These are phyloP conservation scores for Talaromyces wortmannii DNA, from an alignment of 495 filamentous ascomycete genomes.

Conservation along the genomic window DNA sequence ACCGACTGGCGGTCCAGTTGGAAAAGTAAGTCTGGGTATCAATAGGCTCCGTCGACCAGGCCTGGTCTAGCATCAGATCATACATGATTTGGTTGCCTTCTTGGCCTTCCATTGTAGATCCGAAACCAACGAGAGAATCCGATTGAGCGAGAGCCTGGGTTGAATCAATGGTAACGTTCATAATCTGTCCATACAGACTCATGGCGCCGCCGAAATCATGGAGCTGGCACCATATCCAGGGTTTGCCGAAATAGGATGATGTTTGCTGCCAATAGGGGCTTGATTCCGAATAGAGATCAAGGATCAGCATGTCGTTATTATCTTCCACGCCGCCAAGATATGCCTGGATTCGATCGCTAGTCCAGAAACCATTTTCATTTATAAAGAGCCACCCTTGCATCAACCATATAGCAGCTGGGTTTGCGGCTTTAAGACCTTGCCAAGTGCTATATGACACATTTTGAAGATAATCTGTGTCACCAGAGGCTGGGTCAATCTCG, in stretches of 20 bases:
- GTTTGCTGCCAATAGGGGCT: constrained; percentile 37
- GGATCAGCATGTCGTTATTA: constrained; percentile 29
- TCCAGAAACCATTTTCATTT: constrained; percentile 35
- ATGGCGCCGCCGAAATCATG: constrained; percentile 36
- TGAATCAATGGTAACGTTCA: constrained; percentile 32
- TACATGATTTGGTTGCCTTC: constrained; percentile 42
- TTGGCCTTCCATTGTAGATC: constrained; percentile 36
- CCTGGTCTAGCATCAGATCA: constrained; percentile 34
- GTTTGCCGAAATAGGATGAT: constrained; percentile 34
- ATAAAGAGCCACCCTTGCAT: constrained; percentile 43
- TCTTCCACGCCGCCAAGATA: constrained; percentile 32
- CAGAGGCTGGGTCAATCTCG: constrained; percentile 34
- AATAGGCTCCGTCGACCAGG: constrained; percentile 27
- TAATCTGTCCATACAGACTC: constrained; percentile 38
- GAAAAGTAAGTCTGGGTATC: constrained; percentile 28
- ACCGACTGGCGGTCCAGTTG: constrained; percentile 27
- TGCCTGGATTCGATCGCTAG: constrained; percentile 26
- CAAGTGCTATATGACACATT: constrained; percentile 31
- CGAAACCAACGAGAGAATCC: constrained; percentile 27
- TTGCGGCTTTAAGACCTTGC: constrained; percentile 27
- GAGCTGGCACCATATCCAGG: constrained; percentile 34
- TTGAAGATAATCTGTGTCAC: constrained; percentile 27
- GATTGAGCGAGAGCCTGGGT: constrained; percentile 26
- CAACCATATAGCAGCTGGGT: constrained; percentile 34
- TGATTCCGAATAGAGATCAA: constrained; percentile 35